Evolutionary conservation across 179 eudicot species (phyloP), one percentile per base, ranked within the genome.

Genomic region (Silene coronaria): DNA sequence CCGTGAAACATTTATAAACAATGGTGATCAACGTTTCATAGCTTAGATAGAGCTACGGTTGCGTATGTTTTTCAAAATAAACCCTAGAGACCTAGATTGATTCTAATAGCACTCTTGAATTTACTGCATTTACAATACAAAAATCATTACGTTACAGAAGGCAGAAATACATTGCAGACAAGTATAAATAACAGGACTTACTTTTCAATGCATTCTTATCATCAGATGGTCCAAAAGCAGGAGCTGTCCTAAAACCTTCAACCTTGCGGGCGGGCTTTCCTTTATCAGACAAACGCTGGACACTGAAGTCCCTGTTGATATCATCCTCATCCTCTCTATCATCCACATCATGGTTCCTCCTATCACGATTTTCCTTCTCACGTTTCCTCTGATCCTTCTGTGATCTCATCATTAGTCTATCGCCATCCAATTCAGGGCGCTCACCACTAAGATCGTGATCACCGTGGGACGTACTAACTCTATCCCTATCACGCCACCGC

Each of bases 341-440:
- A 78, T 86, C 91, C 67, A 77, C 84, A 76, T 90, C 96, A 48
- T 85, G 81, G 58, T 62, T 87, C 82, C 87, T 83, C 84, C 84
- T 83, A 66, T 89, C 97, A 72, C 80, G 87, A 79, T 59, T 86
- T 22, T 91, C 96, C 82, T 87, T 93, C 55, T 93, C 98, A 69
- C 89, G 96, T 84, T 86, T 91, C 87, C 85, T 87, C 67, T 84
- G 96, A 71, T 93, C 98, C 82, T 87, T 91, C 71, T 89, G 89
- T 76, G 86, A 63, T 73, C 84, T 89, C 77, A 80, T 78, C 80
- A 80, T 77, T 62, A 79, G 79, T 87, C 87, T 88, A 72, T 91
- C 90, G n/a, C 88, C 98, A 77, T 91, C 97, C 79, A 83, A 28
- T 77, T 92, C 96, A 64, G 85, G 82, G 70, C 79, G 91, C 74